phyloP scores from a whole-genome alignment of 78 protist species.

The Dictyostelium citrinum region DNA sequence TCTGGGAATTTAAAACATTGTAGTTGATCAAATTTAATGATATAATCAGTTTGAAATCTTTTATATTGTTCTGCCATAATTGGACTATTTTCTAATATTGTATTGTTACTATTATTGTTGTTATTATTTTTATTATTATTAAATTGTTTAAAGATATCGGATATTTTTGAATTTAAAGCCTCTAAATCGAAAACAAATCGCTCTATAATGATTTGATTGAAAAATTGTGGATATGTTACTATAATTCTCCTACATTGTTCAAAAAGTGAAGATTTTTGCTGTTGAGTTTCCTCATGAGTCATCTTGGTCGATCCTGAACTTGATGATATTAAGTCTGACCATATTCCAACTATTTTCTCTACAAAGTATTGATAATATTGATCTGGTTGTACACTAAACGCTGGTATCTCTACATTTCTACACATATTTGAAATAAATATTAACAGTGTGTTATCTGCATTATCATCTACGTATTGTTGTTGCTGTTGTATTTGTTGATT shows the following conservation, averaged over 20 bases:
- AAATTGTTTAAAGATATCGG: not conserved
- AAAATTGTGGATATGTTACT: not conserved
- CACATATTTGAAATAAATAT: not conserved
- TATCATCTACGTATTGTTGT: not conserved
- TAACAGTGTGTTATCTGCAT: not conserved
- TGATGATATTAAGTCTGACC: not conserved
- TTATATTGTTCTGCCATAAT: not conserved
- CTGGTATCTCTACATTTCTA: not conserved
- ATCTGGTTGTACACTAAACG: not conserved
- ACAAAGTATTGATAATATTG: not conserved
- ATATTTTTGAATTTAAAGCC: not conserved
- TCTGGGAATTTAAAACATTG: not conserved
- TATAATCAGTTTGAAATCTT: not conserved
- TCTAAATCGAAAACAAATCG: not conserved
- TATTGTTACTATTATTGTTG: not conserved
- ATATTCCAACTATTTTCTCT: not conserved
- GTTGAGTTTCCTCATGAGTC: not conserved
- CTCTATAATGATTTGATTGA: not conserved
- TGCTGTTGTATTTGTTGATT: not conserved
- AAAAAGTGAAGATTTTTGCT: not conserved
- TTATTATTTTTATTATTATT: not conserved
- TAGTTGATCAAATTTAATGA: not conserved
- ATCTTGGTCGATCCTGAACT: not conserved
- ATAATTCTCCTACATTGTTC: not conserved
- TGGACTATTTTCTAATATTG: not conserved